Conservation (phyloP, 257 asterid genomes). For the Penstemon barbatus region DNA sequence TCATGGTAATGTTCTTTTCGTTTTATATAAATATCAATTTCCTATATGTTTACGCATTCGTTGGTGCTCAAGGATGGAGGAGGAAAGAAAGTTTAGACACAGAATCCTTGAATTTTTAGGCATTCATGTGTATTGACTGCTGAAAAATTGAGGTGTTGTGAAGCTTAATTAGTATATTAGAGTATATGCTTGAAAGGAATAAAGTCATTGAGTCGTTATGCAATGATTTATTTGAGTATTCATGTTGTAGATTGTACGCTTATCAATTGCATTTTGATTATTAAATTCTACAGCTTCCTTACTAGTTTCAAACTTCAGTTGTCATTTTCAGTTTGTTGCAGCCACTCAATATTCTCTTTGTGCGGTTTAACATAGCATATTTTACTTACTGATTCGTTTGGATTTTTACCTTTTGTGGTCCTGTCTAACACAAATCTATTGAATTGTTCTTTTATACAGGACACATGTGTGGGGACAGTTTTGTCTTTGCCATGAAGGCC, state of each 20-base stretch:
- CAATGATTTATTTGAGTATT: neutral
- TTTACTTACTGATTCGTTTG: neutral
- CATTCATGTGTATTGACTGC: slow-evolving; percentile 12
- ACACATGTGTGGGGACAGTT: slow-evolving; percentile 83
- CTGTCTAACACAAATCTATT: neutral
- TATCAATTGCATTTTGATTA: neutral
- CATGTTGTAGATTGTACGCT: too few relatives aligned
- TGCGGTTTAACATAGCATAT: neutral
- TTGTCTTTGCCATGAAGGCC: slow-evolving; percentile 68
- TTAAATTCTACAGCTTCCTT: neutral
- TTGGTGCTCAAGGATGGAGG: too few relatives aligned
- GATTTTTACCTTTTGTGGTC: too few relatives aligned
- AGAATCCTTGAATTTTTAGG: neutral
- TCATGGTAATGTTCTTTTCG: slow-evolving; percentile 60
- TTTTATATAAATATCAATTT: too few relatives aligned
- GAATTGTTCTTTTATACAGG: slow-evolving; percentile 43
- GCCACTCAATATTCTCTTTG: neutral
- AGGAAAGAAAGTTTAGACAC: too few relatives aligned
- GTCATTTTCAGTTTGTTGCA: too few relatives aligned
- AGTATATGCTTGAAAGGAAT: too few relatives aligned
- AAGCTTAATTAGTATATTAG: neutral
- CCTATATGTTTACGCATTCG: too few relatives aligned
- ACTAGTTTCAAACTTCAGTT: neutral
- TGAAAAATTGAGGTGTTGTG: neutral
- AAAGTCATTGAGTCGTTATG: neutral